Percentiles rank a stretch among this genome's conserved stretches.
These are phyloP conservation scores for Sanghuangporus sanghuang DNA, from an alignment of 1,284 basidiomycete species.

Conservation along the genomic window DNA sequence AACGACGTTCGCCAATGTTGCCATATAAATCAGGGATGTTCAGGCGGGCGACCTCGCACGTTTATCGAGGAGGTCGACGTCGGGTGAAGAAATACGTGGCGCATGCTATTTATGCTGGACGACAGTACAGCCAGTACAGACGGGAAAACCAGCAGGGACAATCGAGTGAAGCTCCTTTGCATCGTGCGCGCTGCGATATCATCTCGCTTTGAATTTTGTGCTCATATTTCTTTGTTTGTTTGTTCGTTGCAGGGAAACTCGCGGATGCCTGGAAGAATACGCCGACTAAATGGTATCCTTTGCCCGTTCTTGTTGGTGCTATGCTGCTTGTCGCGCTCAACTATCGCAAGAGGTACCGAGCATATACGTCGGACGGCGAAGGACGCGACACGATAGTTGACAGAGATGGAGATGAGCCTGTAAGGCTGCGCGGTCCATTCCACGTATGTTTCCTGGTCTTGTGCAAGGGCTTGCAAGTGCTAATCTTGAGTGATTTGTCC, in stretches of 20 bases:
- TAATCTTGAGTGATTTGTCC: not conserved
- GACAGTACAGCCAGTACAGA: slow-evolving; percentile 17
- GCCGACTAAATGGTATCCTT: slow-evolving; percentile 92
- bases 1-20: slow-evolving; percentile 4
- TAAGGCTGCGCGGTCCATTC: slow-evolving; percentile 89
- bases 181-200: slow-evolving; percentile 1
- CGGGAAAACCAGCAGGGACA: not conserved
- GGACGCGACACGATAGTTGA: slow-evolving; percentile 60
- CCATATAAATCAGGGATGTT: slow-evolving; percentile 13
- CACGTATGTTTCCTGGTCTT: slow-evolving; percentile 56
- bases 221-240: not conserved
- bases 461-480: not conserved
- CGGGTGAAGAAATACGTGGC: slow-evolving; percentile 18
- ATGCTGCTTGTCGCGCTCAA: slow-evolving; percentile 82
- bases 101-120: slow-evolving; percentile 16
- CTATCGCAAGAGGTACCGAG: slow-evolving; percentile 58
- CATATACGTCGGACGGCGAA: slow-evolving; percentile 26
- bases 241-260: slow-evolving; percentile 35
- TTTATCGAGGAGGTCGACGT: slow-evolving; percentile 15
- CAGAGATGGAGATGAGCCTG: slow-evolving; percentile 61
- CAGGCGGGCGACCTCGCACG: slow-evolving; percentile 14
- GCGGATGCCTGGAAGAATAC: slow-evolving; percentile 80
- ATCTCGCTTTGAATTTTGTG: not conserved
- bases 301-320: slow-evolving; percentile 89
- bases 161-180: slow-evolving; percentile 6